Evolutionary conservation across 495 filamentous ascomycete genomes (phyloP), one percentile per base, ranked within the genome.

Genomic region (Sabuloglossum arenarium): DNA sequence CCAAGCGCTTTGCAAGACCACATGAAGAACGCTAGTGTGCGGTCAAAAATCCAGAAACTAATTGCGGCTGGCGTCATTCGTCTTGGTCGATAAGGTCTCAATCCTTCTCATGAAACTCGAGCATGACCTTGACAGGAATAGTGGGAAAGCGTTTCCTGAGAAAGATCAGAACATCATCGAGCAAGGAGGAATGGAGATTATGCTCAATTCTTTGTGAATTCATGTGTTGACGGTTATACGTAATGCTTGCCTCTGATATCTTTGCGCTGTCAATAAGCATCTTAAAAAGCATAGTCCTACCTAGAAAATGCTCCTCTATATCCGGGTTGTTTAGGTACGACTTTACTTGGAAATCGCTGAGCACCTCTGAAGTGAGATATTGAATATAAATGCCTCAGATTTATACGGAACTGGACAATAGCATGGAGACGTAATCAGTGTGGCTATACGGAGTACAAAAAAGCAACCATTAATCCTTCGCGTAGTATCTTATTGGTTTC

Each of bases 1-100:
- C 91, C 91, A 3, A 81, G 81, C 24, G 89, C 93, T 25, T 73
- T 99, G 62, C 81, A 88, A 61, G 89, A 97, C 63, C 91, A 99
- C 70, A 94, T 97, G 87, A 86, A 82, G 75, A 97, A 95, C 71
- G 73, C 84, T 8, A 75, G 73, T 59, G 85, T 97, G 59, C 75
- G 80, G 55, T 57, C 52, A 12, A 90, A 94, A 74, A 84, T 98
- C 56, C 86, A 90, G 73, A 94, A 94, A 67, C 70, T 97, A 61
- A 81, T 93, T 56, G 86, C 86, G 25, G 88, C 88, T 32, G 91
- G 91, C 61, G 88, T 97, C 25, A 96, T 96, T 63, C 76, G 86
- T 43, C 72, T 91, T 61, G 86, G 88, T 50, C 69, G 76, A 68
- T 78, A 68, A 63, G 62, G 12, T 27, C 8, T 6, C 51, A 10